Conservation (phyloP, 768 basidiomycete genomes). For the Rhizopogon vulgaris region DNA sequence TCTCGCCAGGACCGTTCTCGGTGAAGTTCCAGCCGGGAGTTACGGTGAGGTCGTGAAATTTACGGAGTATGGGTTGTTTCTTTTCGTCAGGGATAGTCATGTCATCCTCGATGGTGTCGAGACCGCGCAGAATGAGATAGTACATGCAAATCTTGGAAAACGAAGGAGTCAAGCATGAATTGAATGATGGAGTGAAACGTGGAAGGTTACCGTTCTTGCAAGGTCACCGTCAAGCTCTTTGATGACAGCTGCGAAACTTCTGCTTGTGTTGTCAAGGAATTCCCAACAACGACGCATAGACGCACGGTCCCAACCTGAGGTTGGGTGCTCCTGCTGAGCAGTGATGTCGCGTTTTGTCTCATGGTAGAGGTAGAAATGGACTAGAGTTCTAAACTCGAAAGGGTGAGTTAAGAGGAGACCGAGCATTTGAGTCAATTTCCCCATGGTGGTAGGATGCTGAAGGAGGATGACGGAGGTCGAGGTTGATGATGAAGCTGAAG, state of each 20-base stretch:
- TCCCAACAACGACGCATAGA: slow-evolving; percentile 89
- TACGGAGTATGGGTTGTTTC: slow-evolving; percentile 81
- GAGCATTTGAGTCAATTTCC: slow-evolving; percentile 49
- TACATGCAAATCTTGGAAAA: slow-evolving; percentile 80
- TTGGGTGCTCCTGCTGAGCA: slow-evolving; percentile 60
- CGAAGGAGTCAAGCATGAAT: background rate
- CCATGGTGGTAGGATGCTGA: slow-evolving; percentile 35
- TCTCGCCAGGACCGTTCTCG: slow-evolving; percentile 79
- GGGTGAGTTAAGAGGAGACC: slow-evolving; percentile 72
- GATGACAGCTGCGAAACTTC: slow-evolving; percentile 90
- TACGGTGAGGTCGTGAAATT: slow-evolving; percentile 74
- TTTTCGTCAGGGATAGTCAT: slow-evolving; percentile 86
- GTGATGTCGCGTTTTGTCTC: slow-evolving; percentile 81
- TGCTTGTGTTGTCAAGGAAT: slow-evolving; percentile 80
- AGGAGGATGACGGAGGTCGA: background rate
- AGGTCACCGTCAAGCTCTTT: slow-evolving; percentile 95
- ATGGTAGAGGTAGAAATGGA: slow-evolving; percentile 82
- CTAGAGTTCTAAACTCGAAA: slow-evolving; percentile 72
- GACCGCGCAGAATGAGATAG: slow-evolving; percentile 86
- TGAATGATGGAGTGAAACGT: background rate
- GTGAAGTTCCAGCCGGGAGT: slow-evolving; percentile 84
- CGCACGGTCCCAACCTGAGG: slow-evolving; percentile 82
- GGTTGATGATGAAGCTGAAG: background rate
- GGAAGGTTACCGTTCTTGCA: slow-evolving; percentile 64
- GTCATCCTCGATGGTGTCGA: slow-evolving; percentile 99